Percentiles rank a stretch among this genome's conserved stretches.
Evolutionary conservation across 805 yeast species (phyloP).

Genomic region (Yarrowia deformans): DNA sequence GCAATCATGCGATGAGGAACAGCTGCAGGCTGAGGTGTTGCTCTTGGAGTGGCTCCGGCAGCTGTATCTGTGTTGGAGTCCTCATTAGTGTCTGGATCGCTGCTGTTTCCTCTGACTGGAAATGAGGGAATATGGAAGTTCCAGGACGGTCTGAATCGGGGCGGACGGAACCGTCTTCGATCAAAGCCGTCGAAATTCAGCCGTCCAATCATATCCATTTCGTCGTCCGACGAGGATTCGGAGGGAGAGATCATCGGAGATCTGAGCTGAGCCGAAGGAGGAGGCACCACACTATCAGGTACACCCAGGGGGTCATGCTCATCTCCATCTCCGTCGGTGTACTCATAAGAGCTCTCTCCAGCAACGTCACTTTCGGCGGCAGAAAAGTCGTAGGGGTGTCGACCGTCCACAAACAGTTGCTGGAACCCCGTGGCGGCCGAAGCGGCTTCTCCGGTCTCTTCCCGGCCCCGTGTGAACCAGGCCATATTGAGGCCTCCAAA

Average conservation of each 20-base stretch:
- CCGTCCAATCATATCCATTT: conserved; percentile 44
- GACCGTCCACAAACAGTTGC: conserved; percentile 34
- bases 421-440: conserved; percentile 27
- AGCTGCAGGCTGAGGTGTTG: conserved; percentile 1
- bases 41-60: not conserved
- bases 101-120: conserved; percentile 13
- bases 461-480: conserved; percentile 15
- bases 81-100: conserved; percentile 16
- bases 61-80: conserved; percentile 25
- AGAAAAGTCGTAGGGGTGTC: conserved; percentile 37
- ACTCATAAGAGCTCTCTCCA: conserved; percentile 14
- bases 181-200: conserved; percentile 36
- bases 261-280: too few relatives aligned
- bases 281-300: too few relatives aligned
- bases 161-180: conserved; percentile 35
- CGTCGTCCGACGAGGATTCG: conserved; percentile 49
- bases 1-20: conserved; percentile 28
- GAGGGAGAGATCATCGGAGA: not conserved
- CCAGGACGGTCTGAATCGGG: conserved; percentile 42
- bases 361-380: conserved; percentile 25
- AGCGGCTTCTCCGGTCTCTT: conserved; percentile 14
- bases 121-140: conserved; percentile 33
- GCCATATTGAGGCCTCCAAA: conserved; percentile 34
- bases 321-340: conserved; percentile 28
- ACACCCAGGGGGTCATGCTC: conserved; percentile 40